Evolutionary conservation across 2,329 filamentous ascomycete genomes (phyloP).

Genomic region (Penicillium sp.): DNA sequence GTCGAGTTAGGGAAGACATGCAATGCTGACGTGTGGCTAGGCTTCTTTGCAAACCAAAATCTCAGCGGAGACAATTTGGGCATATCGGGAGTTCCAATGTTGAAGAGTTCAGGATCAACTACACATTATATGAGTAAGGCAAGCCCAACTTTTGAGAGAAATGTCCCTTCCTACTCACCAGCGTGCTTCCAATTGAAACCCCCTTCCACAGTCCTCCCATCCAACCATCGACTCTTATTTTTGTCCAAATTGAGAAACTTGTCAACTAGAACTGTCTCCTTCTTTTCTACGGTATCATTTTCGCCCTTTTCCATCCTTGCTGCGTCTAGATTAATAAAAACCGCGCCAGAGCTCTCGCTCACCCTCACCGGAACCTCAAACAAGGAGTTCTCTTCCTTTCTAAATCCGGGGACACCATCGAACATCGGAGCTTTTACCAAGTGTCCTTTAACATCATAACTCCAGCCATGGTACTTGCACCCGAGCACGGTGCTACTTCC

Average conservation of each 20-base stretch:
- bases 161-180: constrained; percentile 19
- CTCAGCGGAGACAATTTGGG: not conserved
- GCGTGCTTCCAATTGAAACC: constrained; percentile 33
- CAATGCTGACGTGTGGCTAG: not conserved
- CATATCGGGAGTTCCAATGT: constrained; percentile 2
- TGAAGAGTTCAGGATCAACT: constrained; percentile 4
- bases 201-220: constrained; percentile 24
- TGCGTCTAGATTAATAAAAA: constrained; percentile 25
- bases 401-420: constrained; percentile 53
- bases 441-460: constrained; percentile 55
- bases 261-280: not conserved
- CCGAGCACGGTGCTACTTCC: constrained; percentile 52
- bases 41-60: not conserved
- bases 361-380: constrained; percentile 35
- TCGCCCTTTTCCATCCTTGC: constrained; percentile 20
- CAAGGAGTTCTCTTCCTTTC: constrained; percentile 54
- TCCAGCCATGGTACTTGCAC: constrained; percentile 63
- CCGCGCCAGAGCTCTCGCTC: constrained; percentile 12
- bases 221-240: constrained; percentile 22
- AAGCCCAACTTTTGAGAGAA: too few species aligned
- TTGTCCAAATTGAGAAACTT: constrained; percentile 16
- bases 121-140: too few species aligned
- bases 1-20: constrained; percentile 24
- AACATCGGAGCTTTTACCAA: constrained; percentile 60
- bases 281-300: not conserved